These are phyloP conservation scores for Solanum aculeatissimum DNA, from an alignment of 305 asterid species.

Conservation along the genomic window DNA sequence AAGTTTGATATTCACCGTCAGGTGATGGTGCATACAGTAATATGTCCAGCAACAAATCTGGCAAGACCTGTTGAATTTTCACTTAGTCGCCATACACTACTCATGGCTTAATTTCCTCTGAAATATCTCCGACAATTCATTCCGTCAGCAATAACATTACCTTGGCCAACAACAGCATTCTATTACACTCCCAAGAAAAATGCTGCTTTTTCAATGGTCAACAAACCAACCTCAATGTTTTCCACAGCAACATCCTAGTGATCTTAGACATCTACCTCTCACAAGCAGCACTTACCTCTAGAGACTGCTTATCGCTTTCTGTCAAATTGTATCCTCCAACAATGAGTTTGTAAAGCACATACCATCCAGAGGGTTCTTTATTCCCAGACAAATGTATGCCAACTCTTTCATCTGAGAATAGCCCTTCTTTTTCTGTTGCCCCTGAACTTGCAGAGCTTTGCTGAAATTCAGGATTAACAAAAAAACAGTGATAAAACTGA, in stretches of 20 bases:
- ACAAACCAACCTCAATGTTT: conserved; percentile 52
- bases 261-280: conserved; percentile 68
- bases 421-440: conserved; percentile 46
- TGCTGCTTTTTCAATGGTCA: conserved; percentile 55
- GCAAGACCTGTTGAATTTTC: conserved; percentile 59
- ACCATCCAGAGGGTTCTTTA: conserved; percentile 47
- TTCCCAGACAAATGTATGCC: conserved; percentile 69
- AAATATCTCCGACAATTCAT: conserved; percentile 62
- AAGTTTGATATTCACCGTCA: conserved; percentile 68
- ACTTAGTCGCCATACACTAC: conserved; percentile 51
- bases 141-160: conserved; percentile 42
- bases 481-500: neutral
- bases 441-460: conserved; percentile 45
- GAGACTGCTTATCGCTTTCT: conserved; percentile 60
- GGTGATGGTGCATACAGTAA: conserved; percentile 54
- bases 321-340: conserved; percentile 54
- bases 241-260: conserved; percentile 55
- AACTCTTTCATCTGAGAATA: conserved; percentile 63
- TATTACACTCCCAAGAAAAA: conserved; percentile 61
- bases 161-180: conserved; percentile 70
- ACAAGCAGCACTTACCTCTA: conserved; percentile 67
- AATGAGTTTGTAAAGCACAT: conserved; percentile 42
- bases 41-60: conserved; percentile 57
- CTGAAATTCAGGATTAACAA: conserved; percentile 64
- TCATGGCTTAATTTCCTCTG: conserved; percentile 62